phyloP scores from a whole-genome alignment of 257 asterid species.

The Salvia rosmarinus region DNA sequence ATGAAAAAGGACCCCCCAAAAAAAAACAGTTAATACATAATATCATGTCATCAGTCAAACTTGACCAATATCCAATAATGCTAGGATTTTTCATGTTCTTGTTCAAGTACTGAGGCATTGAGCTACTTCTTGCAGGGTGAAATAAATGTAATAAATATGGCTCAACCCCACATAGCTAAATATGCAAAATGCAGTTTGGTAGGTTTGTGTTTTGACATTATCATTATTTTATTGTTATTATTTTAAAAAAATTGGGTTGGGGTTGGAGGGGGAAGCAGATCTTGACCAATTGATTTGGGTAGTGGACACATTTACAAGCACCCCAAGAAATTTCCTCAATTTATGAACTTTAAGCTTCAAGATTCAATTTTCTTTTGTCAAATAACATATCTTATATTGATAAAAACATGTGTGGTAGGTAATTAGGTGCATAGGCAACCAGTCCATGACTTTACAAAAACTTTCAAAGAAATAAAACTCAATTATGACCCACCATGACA shows the following conservation, averaged over 20 bases:
- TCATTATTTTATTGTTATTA: neutral
- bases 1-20: constrained; percentile 23
- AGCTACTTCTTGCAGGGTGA: constrained; percentile 47
- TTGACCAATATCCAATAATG: constrained; percentile 6
- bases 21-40: neutral
- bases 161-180: constrained; percentile 37
- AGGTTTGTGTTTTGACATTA: constrained; percentile 7
- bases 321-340: constrained; percentile 20
- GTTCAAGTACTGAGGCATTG: constrained; percentile 29
- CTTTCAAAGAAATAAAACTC: neutral
- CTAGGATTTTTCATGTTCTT: constrained; percentile 4
- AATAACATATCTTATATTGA: neutral
- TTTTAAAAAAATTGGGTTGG: neutral
- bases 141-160: constrained; percentile 46
- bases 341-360: constrained; percentile 10
- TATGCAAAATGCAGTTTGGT: constrained; percentile 24
- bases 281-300: constrained; percentile 36
- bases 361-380: constrained; percentile 1
- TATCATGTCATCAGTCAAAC: neutral
- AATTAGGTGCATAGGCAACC: constrained; percentile 33
- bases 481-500: constrained; percentile 22
- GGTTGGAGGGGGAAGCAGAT: constrained; percentile 13
- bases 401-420: constrained; percentile 38
- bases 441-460: constrained; percentile 9
- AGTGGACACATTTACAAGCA: constrained; percentile 35